Percentiles rank a stretch among this genome's conserved stretches.
Conservation (phyloP, 2,329 filamentous ascomycete species). For the Calycina marina region DNA sequence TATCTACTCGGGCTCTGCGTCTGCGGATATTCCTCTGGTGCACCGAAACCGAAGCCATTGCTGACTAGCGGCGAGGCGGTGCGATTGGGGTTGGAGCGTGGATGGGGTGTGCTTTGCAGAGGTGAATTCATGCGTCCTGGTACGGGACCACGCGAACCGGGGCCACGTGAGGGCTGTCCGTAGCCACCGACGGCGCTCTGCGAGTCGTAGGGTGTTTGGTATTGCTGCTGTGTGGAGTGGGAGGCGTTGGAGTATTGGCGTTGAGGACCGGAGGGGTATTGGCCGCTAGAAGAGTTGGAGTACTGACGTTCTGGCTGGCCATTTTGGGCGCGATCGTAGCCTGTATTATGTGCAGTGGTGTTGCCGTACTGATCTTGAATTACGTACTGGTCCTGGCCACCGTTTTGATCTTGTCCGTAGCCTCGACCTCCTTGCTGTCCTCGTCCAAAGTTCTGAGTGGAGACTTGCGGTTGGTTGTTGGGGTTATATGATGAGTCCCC, state of each 20-base stretch:
- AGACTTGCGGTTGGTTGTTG: slow-evolving; percentile 9
- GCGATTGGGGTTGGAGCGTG: not conserved
- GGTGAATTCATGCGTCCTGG: too few relatives aligned
- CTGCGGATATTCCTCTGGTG: too few relatives aligned
- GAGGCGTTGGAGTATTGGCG: slow-evolving; percentile 13
- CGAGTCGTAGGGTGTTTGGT: too few relatives aligned
- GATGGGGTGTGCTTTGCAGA: too few relatives aligned
- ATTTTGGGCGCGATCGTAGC: slow-evolving; percentile 3
- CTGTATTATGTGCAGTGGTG: slow-evolving; percentile 2
- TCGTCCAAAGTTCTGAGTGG: slow-evolving; percentile 3
- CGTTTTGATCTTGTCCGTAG: slow-evolving; percentile 9
- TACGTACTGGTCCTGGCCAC: not conserved
- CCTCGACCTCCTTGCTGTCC: slow-evolving; percentile 6
- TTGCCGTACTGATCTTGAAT: slow-evolving; percentile 2
- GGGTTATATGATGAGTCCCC: slow-evolving; percentile 11
- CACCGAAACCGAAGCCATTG: slow-evolving; percentile 20
- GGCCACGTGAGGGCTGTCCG: slow-evolving; percentile 4
- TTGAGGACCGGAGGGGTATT: slow-evolving; percentile 10
- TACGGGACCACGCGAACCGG: too few relatives aligned
- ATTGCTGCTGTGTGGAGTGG: not conserved
- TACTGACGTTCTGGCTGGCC: slow-evolving; percentile 11
- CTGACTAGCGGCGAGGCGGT: slow-evolving; percentile 1
- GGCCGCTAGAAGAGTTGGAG: slow-evolving; percentile 9
- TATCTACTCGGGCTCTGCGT: too few relatives aligned
- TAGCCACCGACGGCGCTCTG: too few relatives aligned